Base-by-base conservation (phyloP, 2,329 filamentous ascomycete genomes). In the Conoideocrella luteorostrata region DNA sequence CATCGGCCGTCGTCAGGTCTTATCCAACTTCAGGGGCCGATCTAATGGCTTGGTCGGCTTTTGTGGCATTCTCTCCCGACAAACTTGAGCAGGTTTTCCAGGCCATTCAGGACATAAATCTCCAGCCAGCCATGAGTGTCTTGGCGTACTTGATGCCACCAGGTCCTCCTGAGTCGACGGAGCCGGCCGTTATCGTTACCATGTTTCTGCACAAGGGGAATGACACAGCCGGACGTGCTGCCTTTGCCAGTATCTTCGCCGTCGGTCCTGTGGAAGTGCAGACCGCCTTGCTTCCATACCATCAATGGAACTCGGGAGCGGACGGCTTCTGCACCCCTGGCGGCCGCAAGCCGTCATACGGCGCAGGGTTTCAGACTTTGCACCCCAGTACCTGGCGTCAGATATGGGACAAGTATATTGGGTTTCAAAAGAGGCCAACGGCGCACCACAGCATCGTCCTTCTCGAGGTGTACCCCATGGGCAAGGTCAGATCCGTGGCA, bases 1-100 rank as follows among this genome's bases (percentile, higher is more conserved):
- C 36, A n/a, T 70, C 64, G 47, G 63, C 69, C n/a, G 65, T 58
- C 18, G 68, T 73, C 49, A 67, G 62, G 48, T 54, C 69, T 9
- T 64, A 56, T 45, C 33, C 52, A 7, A 63, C 66, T 36, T 50
- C 55, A 56, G n/a, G 59, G 41, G 20, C 46, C 22, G 18, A 35
- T 13, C 52, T 54, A 11, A 52, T 32, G 6, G 54, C 57, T 7
- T 59, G 56, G 57, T 45, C 52, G 21, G 52, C 52, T 11, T 42
- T 47, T 5, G 37, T 60, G 9, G 46, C 50, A 40, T 59, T 60
- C 40, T 42, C 50, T 20, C 43, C 50, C n/a, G 46, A 44, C 23
- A 50, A 59, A 41, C 29, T 68, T 7, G 55, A 58, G 20, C 38
- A 58, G 11, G 50, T 68, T 39, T 57, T 62, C 2, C 54, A 63